These are phyloP conservation scores for Apostasia ramifera DNA, from an alignment of 106 monocot genomes.

Conservation along the genomic window DNA sequence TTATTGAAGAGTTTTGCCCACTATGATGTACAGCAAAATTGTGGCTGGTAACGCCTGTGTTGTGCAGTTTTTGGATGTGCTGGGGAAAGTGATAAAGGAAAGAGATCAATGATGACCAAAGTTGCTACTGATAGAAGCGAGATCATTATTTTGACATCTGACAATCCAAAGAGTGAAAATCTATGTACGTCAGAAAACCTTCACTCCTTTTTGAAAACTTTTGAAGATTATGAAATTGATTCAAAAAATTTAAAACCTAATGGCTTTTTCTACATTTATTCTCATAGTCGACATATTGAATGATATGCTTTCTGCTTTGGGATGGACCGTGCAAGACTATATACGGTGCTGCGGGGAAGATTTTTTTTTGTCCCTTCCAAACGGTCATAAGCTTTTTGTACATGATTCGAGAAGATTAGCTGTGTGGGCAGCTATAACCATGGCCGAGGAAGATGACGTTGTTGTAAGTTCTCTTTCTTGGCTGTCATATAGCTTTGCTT, in stretches of 20 bases:
- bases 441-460: constrained; percentile 16
- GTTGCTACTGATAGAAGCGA: constrained; percentile 19
- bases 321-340: constrained; percentile 17
- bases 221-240: not conserved
- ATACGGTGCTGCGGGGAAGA: constrained; percentile 2
- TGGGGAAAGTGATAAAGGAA: constrained; percentile 18
- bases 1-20: too few species aligned
- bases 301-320: constrained; percentile 15
- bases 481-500: not conserved
- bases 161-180: constrained; percentile 22
- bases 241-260: not conserved
- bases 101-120: constrained; percentile 18
- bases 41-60: not conserved
- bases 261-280: too few species aligned
- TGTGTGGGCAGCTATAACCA: constrained; percentile 16
- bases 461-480: constrained; percentile 10
- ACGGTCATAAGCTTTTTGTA: constrained; percentile 17
- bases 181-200: not conserved
- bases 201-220: not conserved
- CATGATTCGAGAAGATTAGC: constrained; percentile 13
- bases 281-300: constrained; percentile 12
- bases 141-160: constrained; percentile 15
- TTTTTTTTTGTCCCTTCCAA: constrained; percentile 7
- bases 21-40: too few species aligned
- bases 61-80: constrained; percentile 15